Evolutionary conservation across 1,284 basidiomycete genomes (phyloP), one percentile per base, ranked within the genome.

Genomic region (Fomes fomentarius): DNA sequence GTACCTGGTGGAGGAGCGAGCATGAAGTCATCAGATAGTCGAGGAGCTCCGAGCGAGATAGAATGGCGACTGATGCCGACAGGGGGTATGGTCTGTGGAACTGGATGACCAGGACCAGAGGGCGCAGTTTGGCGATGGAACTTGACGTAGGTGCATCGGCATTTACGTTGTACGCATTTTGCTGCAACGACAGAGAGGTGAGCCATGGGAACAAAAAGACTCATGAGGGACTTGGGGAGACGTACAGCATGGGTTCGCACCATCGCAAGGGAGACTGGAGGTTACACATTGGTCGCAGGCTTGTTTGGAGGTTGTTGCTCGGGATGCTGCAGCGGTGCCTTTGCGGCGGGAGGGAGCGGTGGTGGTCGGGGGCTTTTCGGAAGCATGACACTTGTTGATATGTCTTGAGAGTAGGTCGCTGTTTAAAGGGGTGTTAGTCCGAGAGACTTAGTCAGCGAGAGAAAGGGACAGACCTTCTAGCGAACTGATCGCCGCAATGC

Each of bases 271-370:
- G 9, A 93, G 76, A 64, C 84, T 89, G 9, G 84, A 81, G 64
- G 89, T 85, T 54, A 93, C 91, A 66, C 92, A 94, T 65, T 94
- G 91, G 70, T 94, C 92, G 67, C 92, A 94, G 4, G 87, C 87
- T 66, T 91, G 88, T 66, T 89, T 91, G 19, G 83, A 87, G 8
- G 87, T 89, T 2, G 87, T 87, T 1, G 87, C 89, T 21, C 87
- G 76, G 6, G 85, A 82, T 1, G 84, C 81, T 1, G 84, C 81
- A 0, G 81, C 77, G 1, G 81, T 73, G 37, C 84, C 83, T 67
- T 89, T 83, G 66, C 88, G 69, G 48, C 81, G 64, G 56, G 66
- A 72, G 39, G 69, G 77, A 28, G 66, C 71, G 65, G 74, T 72
- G 14, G 69, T 75, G 0, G 77, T 74, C 1, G 78, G 71, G 0